A percentile compares a stretch with the other conserved stretches of the same genome.
These are phyloP conservation scores for Sporothrix brasiliensis DNA, from an alignment of 2,329 filamentous ascomycete species.

Conservation along the genomic window DNA sequence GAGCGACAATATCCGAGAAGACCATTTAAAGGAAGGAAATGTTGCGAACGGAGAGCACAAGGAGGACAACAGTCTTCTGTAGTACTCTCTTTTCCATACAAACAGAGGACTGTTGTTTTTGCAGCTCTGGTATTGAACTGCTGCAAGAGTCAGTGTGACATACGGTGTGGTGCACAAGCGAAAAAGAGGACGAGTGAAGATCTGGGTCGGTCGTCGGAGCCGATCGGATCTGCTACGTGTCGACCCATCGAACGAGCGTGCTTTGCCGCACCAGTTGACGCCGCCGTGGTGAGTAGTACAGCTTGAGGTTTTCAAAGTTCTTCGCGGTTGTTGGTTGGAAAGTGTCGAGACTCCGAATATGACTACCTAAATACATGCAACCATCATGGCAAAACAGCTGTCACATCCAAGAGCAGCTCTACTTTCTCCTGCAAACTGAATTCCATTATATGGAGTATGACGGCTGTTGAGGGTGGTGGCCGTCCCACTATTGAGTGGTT, in stretches of 20 bases:
- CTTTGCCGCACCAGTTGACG: neutral
- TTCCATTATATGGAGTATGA: neutral
- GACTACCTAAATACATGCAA: neutral
- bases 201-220: neutral
- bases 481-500: neutral
- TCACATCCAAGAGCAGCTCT: neutral
- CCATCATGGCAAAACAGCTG: neutral
- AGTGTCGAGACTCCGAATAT: neutral
- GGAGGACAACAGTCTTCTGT: neutral
- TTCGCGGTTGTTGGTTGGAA: no score
- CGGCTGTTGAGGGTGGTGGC: neutral
- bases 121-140: neutral
- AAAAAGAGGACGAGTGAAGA: neutral
- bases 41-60: neutral
- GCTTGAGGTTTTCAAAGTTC: neutral
- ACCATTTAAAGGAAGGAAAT: neutral
- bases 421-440: neutral
- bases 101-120: neutral
- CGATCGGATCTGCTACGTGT: neutral
- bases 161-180: neutral
- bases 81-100: neutral
- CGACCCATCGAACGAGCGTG: neutral
- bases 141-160: neutral
- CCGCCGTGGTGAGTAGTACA: neutral
- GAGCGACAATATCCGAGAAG: neutral